A percentile compares a stretch with the other conserved stretches of the same genome.
phyloP scores from a whole-genome alignment of 148 eudicot genomes.

The Fallopia convolvulus region DNA sequence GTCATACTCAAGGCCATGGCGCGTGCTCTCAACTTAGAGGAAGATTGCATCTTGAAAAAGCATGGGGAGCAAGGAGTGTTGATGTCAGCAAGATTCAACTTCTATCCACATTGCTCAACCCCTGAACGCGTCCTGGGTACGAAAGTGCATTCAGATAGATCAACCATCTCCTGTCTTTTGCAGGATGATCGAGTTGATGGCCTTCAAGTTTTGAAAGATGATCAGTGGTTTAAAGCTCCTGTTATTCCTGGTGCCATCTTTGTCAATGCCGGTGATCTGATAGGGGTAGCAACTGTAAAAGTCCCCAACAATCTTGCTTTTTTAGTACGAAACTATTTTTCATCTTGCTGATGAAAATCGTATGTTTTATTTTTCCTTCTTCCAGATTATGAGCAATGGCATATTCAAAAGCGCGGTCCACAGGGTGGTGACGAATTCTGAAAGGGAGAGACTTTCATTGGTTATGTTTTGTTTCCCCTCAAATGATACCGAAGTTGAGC shows the following conservation, averaged over 20 bases:
- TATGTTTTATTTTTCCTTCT: not conserved
- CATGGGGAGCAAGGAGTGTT: constrained; percentile 22
- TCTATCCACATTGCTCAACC: constrained; percentile 34
- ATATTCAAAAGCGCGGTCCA: constrained; percentile 45
- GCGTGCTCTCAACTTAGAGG: constrained; percentile 27
- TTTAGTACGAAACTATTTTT: not conserved
- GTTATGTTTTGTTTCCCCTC: constrained; percentile 31
- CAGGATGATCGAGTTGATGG: constrained; percentile 43
- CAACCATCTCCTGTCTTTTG: constrained; percentile 18
- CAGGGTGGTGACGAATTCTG: constrained; percentile 41
- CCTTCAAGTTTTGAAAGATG: constrained; percentile 41
- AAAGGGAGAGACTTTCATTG: constrained; percentile 34
- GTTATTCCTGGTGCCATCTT: constrained; percentile 36
- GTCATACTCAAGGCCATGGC: constrained; percentile 36
- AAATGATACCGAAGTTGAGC: constrained; percentile 31
- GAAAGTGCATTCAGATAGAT: constrained; percentile 37
- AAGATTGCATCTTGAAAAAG: constrained; percentile 28
- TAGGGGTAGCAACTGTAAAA: constrained; percentile 25
- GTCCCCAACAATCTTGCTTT: not conserved
- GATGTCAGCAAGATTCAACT: constrained; percentile 31
- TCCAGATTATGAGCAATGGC: constrained; percentile 45
- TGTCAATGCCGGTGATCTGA: constrained; percentile 41
- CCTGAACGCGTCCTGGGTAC: constrained; percentile 32
- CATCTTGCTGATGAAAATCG: not conserved
- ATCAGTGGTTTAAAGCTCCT: constrained; percentile 43